Evolutionary conservation across 2,329 filamentous ascomycete genomes (phyloP), one percentile per base, ranked within the genome.

Genomic region (Xylariaceae sp.): DNA sequence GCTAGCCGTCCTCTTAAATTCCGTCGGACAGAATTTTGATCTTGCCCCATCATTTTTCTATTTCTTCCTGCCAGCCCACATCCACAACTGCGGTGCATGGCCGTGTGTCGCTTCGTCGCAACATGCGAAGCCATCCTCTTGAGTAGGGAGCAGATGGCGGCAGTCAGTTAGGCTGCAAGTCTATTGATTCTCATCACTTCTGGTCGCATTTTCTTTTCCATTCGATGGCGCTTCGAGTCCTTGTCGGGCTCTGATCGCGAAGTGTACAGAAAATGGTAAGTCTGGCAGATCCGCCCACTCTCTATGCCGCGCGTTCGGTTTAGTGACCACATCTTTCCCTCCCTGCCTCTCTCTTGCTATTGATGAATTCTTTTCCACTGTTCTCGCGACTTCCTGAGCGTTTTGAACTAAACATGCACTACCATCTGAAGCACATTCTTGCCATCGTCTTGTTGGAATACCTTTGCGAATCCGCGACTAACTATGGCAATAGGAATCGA

Each of bases 371-470:
- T 68, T 73, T 75, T 77, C 80, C 80, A 84, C 81, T 76, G 81
- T 84, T 85, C 80, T 66, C 80, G 83, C 79, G 81, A 85, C 69
- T 66, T 68, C 78, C 79, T 80, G 83, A 85, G 82, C 83, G 81
- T 71, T 59, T 72, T 69, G 78, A 83, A 85, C 80, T 57, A 78
- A 80, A 87, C 85, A 88, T 88, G 85, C 85, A 88, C 84, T 86
- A 88, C 85, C 85, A 88, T 88, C 85, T 88, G 85, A 83, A 85
- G 75, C 77, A 67, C 63, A 56, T 64, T 61, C 44, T 56, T 56
- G 51, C 51, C 58, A 59, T 55, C 60, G 53, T 61, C 64, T 64
- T 54, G 61, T 54, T 61, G n/a, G 53, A 58, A 55, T 39, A 34
- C 44, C 44, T 51, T 57, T 37, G 48, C 47, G 45, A 52, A 53